These are phyloP conservation scores for Sutorius australiensis DNA, from an alignment of 768 basidiomycete species.

Conservation along the genomic window DNA sequence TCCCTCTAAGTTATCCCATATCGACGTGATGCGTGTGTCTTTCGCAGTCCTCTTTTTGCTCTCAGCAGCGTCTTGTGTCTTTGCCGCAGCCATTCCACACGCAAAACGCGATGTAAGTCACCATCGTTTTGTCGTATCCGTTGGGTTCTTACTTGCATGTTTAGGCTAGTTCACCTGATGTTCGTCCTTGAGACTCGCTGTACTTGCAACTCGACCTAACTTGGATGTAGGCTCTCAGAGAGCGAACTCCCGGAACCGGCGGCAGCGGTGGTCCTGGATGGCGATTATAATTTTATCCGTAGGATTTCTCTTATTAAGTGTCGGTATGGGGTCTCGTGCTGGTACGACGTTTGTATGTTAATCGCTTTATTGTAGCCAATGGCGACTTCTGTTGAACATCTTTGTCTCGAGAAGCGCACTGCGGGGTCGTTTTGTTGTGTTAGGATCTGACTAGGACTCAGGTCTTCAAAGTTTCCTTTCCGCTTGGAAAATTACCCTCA, in stretches of 20 bases:
- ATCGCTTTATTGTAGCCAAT: neutral
- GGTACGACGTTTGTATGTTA: neutral
- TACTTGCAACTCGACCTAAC: neutral
- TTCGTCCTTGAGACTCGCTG: neutral
- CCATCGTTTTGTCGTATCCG: neutral
- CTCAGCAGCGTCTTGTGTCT: conserved; percentile 6
- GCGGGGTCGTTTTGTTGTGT: neutral
- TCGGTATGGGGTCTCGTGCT: neutral
- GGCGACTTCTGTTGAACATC: neutral
- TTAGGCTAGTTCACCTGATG: neutral
- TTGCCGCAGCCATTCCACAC: conserved; percentile 13
- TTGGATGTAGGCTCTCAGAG: neutral
- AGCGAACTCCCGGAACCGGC: neutral
- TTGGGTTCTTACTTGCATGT: neutral
- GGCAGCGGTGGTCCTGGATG: too few relatives aligned
- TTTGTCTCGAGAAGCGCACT: neutral
- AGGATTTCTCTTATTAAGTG: neutral
- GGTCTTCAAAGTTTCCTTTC: neutral
- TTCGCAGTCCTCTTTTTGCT: conserved; percentile 8
- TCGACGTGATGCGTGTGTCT: conserved; percentile 15
- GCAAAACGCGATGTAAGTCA: conserved; percentile 7
- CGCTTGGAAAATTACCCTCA: neutral
- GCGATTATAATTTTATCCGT: too few relatives aligned
- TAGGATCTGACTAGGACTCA: neutral
- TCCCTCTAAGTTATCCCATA: neutral